phyloP scores from a whole-genome alignment of 257 asterid genomes.

The Cinchona pubescens region DNA sequence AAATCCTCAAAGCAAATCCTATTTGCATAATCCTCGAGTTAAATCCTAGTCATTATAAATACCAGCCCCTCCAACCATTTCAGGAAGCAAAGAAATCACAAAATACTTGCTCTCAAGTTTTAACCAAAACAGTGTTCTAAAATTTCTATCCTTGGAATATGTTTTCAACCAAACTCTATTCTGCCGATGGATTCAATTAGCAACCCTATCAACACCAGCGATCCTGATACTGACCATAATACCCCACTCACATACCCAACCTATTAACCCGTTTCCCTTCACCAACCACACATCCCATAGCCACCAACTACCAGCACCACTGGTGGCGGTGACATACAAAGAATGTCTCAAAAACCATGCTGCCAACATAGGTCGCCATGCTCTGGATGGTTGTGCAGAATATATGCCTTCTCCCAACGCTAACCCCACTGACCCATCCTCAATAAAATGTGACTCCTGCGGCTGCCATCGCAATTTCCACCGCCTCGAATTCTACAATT shows the following conservation, averaged over 20 bases:
- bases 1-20: constrained; percentile 5
- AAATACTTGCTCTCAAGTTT: constrained; percentile 7
- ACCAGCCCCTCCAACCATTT: neutral
- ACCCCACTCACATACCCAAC: constrained; percentile 55
- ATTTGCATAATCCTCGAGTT: constrained; percentile 25
- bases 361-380: constrained; percentile 57
- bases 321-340: constrained; percentile 33
- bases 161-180: constrained; percentile 3
- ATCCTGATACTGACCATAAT: constrained; percentile 43
- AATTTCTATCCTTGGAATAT: constrained; percentile 15
- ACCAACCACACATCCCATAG: constrained; percentile 33
- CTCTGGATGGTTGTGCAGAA: constrained; percentile 78
- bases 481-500: constrained; percentile 47
- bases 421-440: constrained; percentile 32
- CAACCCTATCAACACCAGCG: constrained; percentile 40
- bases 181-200: constrained; percentile 41
- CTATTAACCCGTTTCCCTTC: constrained; percentile 35
- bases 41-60: constrained; percentile 27
- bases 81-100: neutral
- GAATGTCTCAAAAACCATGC: constrained; percentile 76
- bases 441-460: constrained; percentile 62
- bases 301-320: too few relatives aligned
- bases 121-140: neutral
- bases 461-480: constrained; percentile 79
- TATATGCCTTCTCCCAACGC: constrained; percentile 44